A percentile compares a stretch with the other conserved stretches of the same genome.
Evolutionary conservation across 1,284 basidiomycete genomes (phyloP).

Genomic region (Puccinia brachypodii): DNA sequence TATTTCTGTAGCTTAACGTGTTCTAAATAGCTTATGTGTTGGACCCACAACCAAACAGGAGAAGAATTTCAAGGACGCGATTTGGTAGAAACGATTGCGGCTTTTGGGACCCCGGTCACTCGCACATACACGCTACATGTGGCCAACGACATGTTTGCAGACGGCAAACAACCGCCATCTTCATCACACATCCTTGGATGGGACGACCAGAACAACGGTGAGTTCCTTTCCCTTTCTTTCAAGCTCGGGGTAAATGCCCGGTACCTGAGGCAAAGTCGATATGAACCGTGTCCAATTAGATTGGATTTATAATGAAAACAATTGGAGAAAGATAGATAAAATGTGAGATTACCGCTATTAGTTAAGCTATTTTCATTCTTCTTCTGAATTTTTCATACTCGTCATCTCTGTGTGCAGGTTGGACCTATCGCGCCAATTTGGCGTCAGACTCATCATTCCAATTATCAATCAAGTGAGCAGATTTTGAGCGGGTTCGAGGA

Average conservation of each 20-base stretch:
- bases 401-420: constrained; percentile 7
- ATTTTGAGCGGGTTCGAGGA: not conserved
- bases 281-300: too few relatives aligned
- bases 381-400: not conserved
- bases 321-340: constrained; percentile 40
- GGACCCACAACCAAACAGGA: not conserved
- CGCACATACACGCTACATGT: constrained; percentile 38
- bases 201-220: constrained; percentile 32
- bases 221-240: not conserved
- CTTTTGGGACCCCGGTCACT: constrained; percentile 36
- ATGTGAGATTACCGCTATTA: constrained; percentile 4
- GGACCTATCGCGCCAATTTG: constrained; percentile 14
- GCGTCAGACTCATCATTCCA: constrained; percentile 42
- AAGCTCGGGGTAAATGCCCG: not conserved
- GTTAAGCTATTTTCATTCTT: not conserved
- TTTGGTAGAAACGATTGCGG: constrained; percentile 24
- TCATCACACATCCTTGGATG: constrained; percentile 39
- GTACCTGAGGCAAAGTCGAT: too few relatives aligned
- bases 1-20: not conserved
- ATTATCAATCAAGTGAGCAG: constrained; percentile 47
- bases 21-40: not conserved
- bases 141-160: constrained; percentile 22
- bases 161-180: constrained; percentile 3
- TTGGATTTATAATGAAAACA: constrained; percentile 46
- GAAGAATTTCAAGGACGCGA: constrained; percentile 20